Evolutionary conservation across 1,139 yeast species (phyloP).

Genomic region (Suzukiozyma palmioleophila): DNA sequence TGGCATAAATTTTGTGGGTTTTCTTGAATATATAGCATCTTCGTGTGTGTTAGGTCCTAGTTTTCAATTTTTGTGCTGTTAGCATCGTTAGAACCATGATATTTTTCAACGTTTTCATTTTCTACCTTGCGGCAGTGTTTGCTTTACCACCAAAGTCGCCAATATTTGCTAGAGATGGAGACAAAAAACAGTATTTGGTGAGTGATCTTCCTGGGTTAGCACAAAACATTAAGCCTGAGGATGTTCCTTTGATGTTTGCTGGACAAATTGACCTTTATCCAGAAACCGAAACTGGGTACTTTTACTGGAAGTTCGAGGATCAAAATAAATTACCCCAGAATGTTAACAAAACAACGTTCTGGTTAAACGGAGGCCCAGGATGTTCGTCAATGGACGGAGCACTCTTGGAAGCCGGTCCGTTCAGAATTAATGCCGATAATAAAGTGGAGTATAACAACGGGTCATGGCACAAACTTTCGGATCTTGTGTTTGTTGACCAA

Average conservation of each 20-base stretch:
- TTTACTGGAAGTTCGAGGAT: conserved; percentile 71
- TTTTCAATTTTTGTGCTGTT: background rate
- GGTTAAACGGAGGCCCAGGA: conserved; percentile 98
- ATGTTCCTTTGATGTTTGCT: conserved; percentile 57
- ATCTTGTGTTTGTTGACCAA: conserved; percentile 85
- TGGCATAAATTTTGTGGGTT: too few species aligned
- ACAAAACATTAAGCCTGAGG: conserved; percentile 25
- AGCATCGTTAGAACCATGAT: conserved; percentile 1
- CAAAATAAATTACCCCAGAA: conserved; percentile 27
- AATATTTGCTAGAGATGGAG: conserved; percentile 5
- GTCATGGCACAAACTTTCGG: conserved; percentile 80
- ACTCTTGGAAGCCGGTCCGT: conserved; percentile 87
- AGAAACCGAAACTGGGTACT: conserved; percentile 57
- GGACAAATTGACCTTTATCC: conserved; percentile 63
- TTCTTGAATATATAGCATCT: too few species aligned
- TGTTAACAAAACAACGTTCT: conserved; percentile 49
- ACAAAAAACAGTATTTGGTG: conserved; percentile 29
- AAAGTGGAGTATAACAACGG: conserved; percentile 59
- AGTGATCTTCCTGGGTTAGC: conserved; percentile 38
- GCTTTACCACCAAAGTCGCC: conserved; percentile 21
- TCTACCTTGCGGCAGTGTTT: background rate
- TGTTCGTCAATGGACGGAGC: conserved; percentile 99
- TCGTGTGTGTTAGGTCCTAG: too few species aligned
- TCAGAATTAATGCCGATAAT: conserved; percentile 50
- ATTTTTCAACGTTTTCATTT: conserved; percentile 1